Evolutionary conservation across 1,284 basidiomycete genomes (phyloP), one percentile per base, ranked within the genome.

Genomic region (Taiwanofungus camphoratus): DNA sequence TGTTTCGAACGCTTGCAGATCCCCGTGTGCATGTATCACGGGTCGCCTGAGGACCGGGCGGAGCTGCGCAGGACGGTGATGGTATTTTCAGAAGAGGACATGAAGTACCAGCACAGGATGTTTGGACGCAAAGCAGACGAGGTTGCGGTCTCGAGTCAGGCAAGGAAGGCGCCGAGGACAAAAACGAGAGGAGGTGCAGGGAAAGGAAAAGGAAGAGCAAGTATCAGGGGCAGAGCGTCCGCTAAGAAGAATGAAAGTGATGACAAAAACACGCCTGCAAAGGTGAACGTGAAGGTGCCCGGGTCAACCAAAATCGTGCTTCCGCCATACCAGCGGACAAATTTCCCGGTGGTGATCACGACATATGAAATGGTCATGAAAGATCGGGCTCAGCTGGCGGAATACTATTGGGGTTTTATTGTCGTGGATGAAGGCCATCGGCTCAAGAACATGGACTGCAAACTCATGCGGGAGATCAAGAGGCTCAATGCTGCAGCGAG

Each of bases 351-450:
- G 19, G 78, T 97, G 15, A 65, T 96, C 20, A 97, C 94, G 12
- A 95, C 92, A 5, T 97, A 92, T 59, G 93, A 98, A 56, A 91
- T 97, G 57, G 79, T 93, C 53, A 95, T 98, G 26, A 29, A 77
- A 49, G 92, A 96, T 58, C 74, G 82, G 9, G 65, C 69, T 24
- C 73, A 78, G 54, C 70, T 95, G 24, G 67, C 75, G 4, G 73
- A 75, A 39, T 84, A 86, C 58, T 68, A 80, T 41, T 95, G 91
- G 90, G 92, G 91, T 40, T 95, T 92, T 57, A 90, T 97, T 52
- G 88, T 97, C 41, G 93, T 97, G 0, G 94, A 97, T 60, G 94
- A 98, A 64, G 92, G 93, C 0, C 94, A 98, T 62, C 74, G 94
- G 19, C 64, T 98, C 54, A 97, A 97, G 70, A 97, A 98, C 56